Evolutionary conservation across 2,329 filamentous ascomycete species (phyloP).

Genomic region (Basipetospora sp.): DNA sequence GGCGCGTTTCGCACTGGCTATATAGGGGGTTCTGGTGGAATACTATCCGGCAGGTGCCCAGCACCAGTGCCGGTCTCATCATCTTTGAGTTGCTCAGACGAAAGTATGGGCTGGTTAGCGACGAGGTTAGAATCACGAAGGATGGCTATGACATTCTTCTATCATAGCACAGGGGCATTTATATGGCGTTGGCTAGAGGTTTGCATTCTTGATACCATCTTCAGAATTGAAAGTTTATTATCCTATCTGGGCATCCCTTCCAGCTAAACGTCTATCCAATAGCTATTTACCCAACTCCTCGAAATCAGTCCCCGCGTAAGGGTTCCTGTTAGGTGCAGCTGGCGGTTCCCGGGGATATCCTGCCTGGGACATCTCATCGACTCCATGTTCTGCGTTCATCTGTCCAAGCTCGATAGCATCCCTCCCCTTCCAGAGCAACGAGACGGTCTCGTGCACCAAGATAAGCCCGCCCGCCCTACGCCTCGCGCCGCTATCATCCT

Average conservation of each 20-base stretch:
- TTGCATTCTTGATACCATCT: background rate
- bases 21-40: slow-evolving; percentile 60
- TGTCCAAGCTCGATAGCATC: slow-evolving; percentile 11
- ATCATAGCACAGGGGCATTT: background rate
- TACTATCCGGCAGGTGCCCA: slow-evolving; percentile 59
- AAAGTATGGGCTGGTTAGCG: slow-evolving; percentile 51
- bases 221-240: background rate
- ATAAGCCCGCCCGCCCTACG: slow-evolving; percentile 15
- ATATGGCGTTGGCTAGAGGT: background rate
- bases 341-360: background rate
- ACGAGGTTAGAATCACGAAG: slow-evolving; percentile 49
- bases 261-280: too few species aligned
- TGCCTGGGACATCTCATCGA: background rate
- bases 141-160: slow-evolving; percentile 61
- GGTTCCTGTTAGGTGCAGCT: slow-evolving; percentile 8
- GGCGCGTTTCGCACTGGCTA: slow-evolving; percentile 46
- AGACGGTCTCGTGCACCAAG: slow-evolving; percentile 23
- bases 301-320: background rate
- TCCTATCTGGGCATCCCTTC: background rate
- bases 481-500: slow-evolving; percentile 10
- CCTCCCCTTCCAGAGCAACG: slow-evolving; percentile 19
- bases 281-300: slow-evolving; percentile 14
- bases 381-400: background rate
- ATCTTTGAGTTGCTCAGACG: slow-evolving; percentile 64
- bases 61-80: slow-evolving; percentile 61